A percentile compares a stretch with the other conserved stretches of the same genome.
Conservation (phyloP, 2,329 filamentous ascomycete species). For the Tolypocladium album region DNA sequence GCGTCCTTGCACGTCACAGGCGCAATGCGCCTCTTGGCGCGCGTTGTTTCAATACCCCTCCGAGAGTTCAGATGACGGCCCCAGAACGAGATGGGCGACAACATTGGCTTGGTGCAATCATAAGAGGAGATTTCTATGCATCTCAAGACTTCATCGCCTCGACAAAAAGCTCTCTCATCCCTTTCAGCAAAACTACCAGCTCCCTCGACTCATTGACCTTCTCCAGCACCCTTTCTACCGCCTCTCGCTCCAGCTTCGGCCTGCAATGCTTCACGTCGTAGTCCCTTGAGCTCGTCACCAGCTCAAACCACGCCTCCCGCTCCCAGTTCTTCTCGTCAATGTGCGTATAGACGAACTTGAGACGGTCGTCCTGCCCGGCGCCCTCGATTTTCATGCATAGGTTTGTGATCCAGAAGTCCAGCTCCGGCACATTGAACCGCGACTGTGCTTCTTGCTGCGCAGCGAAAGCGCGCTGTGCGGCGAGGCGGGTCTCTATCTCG, state of each 20-base stretch:
- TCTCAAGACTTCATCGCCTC: slow-evolving; percentile 47
- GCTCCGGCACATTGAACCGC: slow-evolving; percentile 81
- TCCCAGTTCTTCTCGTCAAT: slow-evolving; percentile 82
- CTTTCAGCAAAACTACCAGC: slow-evolving; percentile 62
- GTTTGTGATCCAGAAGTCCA: slow-evolving; percentile 93
- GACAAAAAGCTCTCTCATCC: slow-evolving; percentile 71
- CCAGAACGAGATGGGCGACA: not conserved
- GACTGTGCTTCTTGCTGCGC: slow-evolving; percentile 72
- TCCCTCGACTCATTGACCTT: slow-evolving; percentile 73
- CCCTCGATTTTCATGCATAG: slow-evolving; percentile 85
- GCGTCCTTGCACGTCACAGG: not conserved
- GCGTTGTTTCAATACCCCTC: not conserved
- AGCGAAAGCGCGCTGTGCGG: slow-evolving; percentile 63
- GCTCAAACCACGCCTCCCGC: slow-evolving; percentile 85
- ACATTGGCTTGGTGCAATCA: not conserved
- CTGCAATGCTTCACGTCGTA: slow-evolving; percentile 75
- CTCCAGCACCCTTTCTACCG: slow-evolving; percentile 66
- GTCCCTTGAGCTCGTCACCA: slow-evolving; percentile 69
- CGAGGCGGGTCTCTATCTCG: slow-evolving; percentile 57
- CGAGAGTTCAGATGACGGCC: not conserved
- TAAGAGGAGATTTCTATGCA: too few relatives aligned
- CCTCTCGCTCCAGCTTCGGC: slow-evolving; percentile 72
- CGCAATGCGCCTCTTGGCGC: not conserved
- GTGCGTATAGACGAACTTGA: slow-evolving; percentile 86
- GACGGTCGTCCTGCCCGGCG: slow-evolving; percentile 67